phyloP scores from a whole-genome alignment of 768 basidiomycete species.

The Mycena latifolia region DNA sequence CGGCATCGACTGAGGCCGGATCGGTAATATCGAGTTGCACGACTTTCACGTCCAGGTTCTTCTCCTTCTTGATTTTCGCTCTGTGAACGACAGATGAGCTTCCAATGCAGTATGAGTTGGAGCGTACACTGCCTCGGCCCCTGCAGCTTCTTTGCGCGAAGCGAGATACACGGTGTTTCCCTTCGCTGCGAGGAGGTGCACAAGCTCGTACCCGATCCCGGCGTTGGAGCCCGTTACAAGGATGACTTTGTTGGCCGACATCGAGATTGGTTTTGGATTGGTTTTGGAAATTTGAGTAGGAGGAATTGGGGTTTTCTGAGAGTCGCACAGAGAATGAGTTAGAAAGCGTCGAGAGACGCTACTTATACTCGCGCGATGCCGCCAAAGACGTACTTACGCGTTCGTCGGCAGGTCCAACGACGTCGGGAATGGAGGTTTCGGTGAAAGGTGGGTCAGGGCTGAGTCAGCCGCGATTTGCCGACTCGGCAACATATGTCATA shows the following conservation, averaged over 20 bases:
- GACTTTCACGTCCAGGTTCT: constrained; percentile 40
- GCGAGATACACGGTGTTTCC: constrained; percentile 57
- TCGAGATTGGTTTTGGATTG: neutral
- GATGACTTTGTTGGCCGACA: constrained; percentile 43
- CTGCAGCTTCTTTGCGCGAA: constrained; percentile 53
- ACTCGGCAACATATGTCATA: too few relatives aligned
- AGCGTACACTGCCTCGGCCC: constrained; percentile 55
- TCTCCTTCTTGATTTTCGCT: constrained; percentile 42
- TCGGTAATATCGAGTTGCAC: constrained; percentile 57
- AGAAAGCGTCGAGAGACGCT: too few relatives aligned
- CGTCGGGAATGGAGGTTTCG: too few relatives aligned
- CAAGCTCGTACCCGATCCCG: constrained; percentile 60
- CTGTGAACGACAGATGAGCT: constrained; percentile 29
- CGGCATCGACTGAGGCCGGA: constrained; percentile 46
- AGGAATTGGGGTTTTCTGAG: too few relatives aligned
- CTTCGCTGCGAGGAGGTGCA: constrained; percentile 55
- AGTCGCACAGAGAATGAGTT: too few relatives aligned
- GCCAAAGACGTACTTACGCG: too few relatives aligned
- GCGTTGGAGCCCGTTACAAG: constrained; percentile 58
- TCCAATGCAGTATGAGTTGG: too few relatives aligned
- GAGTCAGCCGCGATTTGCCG: too few relatives aligned
- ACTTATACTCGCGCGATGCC: too few relatives aligned
- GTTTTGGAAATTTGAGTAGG: too few relatives aligned
- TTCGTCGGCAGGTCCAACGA: too few relatives aligned
- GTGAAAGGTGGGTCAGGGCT: too few relatives aligned